Base-by-base conservation (phyloP, 139 green algal species). In the Chara braunii region DNA sequence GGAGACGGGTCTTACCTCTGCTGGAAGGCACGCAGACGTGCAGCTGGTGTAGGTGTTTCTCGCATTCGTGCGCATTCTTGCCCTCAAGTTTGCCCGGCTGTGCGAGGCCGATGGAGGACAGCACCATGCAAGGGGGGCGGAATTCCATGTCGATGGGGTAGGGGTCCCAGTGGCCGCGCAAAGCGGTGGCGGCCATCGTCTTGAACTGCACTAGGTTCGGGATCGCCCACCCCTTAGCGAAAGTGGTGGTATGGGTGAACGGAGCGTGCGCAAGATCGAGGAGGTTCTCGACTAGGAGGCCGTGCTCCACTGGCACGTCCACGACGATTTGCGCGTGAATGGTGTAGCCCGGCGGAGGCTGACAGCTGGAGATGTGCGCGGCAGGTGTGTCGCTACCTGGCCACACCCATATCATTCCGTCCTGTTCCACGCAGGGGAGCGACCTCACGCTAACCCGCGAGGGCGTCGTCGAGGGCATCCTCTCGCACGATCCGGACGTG, bases 131-230 rank as follows among this genome's bases (percentile, higher is more conserved):
- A 2, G 93, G 93, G 30, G 91, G 87, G 59, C 92, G 74, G 74
- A 98, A 98, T 29, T 81, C 78, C 93, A 99, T 99, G 68, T 93
- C 79, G 43, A 99, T 99, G 26, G 93, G 93, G 81, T 99, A 99
- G 8, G 93, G 93, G 59, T 99, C 86, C 93, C 93, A 99, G 54
- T 83, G 74, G 45, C 92, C 92, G 60, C 83, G 79, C 44, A 74
- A 28, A 26, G 43, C 55, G 5, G 40, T 23, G 6, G 59, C 24
- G 34, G 78, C 53, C 7, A 28, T 35, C 8, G 69, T 75, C 31
- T 84, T 83, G 76, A 94, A 92, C 37, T 86, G 86, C 12, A 99
- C 93, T 2, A 80, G 22, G 34, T 59, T 92, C 0, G 93, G 93
- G 23, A 97, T 81, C 2, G 89, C 81, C 93, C 93, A 99, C 55